These are phyloP conservation scores for Solanum chacoense DNA, from an alignment of 305 asterid species.

Conservation along the genomic window DNA sequence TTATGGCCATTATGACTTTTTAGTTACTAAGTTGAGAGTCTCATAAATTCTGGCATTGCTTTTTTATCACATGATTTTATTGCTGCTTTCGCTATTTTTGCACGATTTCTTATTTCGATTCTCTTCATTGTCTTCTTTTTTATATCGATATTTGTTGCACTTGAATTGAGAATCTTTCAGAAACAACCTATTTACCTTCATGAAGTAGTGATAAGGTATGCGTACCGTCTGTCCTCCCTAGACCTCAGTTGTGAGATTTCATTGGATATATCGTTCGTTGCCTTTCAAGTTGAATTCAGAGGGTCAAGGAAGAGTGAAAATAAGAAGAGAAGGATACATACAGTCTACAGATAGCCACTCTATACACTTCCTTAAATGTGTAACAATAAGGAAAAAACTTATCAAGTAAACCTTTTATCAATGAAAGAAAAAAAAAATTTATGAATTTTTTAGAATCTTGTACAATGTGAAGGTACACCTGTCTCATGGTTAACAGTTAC, in stretches of 20 bases:
- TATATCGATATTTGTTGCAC: accelerated
- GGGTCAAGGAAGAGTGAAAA: neutral
- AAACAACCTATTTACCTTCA: too few species aligned
- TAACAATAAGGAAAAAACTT: neutral
- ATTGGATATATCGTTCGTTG: too few species aligned
- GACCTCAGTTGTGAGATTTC: too few species aligned
- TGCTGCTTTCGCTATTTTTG: neutral
- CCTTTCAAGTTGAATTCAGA: neutral
- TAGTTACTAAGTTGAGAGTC: neutral
- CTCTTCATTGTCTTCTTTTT: neutral
- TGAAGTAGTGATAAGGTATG: neutral
- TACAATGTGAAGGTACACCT: slow-evolving; percentile 78
- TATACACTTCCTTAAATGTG: neutral
- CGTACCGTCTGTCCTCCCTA: accelerated
- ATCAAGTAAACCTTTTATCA: neutral
- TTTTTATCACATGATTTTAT: neutral
- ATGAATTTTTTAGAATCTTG: slow-evolving; percentile 29
- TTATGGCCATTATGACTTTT: neutral
- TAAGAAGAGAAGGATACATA: neutral
- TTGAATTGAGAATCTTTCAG: neutral
- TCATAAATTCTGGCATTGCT: neutral
- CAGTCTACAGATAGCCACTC: neutral
- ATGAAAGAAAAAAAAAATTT: neutral
- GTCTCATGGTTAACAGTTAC: slow-evolving; percentile 53
- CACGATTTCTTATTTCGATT: neutral